Base-by-base conservation (phyloP, 768 basidiomycete species). In the Phlebiopsis gigantea region DNA sequence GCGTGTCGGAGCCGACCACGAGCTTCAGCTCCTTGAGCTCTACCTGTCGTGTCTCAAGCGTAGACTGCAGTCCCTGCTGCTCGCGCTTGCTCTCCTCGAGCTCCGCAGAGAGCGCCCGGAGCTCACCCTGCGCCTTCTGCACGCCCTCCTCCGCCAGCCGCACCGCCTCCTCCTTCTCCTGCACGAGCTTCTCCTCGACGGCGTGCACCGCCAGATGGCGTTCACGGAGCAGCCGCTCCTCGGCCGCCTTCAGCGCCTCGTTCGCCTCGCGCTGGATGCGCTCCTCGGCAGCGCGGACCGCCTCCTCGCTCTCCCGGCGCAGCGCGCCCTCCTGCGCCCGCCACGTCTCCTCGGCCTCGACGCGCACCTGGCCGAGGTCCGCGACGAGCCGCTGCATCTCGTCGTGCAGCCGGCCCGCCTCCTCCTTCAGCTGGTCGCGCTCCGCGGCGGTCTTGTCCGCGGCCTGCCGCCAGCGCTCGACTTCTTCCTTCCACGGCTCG, bases 401-500 rank as follows among this genome's bases (percentile, higher is more conserved):
- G 43, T 4, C 41, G 43, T 55, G 54, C 10, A 59, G 58, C 48
- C 54, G 47, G 9, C 43, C 48, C 3, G 58, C 54, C 55, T 59
- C 55, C 7, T 56, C 42, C 7, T 42, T 21, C 21, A 59, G 54
- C 49, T 51, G 8, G 42, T 59, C 58, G 19, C 58, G 34, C 58
- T 59, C 58, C 41, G 58, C 43, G 22, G 28, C 49, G 14, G 58
- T 53, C 54, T 59, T 59, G 55, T 59, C 58, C 10, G 58, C 58
- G 17, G 56, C 39, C 42, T 49, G 34, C 44, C 45, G 55, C 54
- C 55, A 59, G 25, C 55, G 54, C 48, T 59, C 58, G 25, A 56
- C 54, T 49, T 59, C 58, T 21, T 56, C 58, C 55, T 56, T 51
- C 58, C 58, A 59, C 8, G 54, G 58, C 44, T 59, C 55, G 54